A percentile compares a stretch with the other conserved stretches of the same genome.
Evolutionary conservation across 495 filamentous ascomycete genomes (phyloP).

Genomic region (Penicillium robsamsonii): DNA sequence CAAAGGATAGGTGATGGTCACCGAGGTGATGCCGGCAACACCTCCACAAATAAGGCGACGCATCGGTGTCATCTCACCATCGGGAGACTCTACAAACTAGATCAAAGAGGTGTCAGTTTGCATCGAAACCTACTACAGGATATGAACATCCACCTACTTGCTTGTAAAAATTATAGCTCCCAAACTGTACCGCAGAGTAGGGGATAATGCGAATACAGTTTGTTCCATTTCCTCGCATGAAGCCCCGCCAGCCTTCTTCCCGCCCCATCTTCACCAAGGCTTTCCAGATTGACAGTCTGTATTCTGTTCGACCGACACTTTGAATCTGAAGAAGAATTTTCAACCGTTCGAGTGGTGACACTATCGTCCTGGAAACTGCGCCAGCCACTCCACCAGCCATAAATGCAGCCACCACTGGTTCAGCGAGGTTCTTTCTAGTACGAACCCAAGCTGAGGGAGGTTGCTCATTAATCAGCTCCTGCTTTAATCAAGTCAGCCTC

Average conservation of each 20-base stretch:
- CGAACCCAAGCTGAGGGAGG: constrained; percentile 18
- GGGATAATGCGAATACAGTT: constrained; percentile 98
- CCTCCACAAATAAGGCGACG: constrained; percentile 81
- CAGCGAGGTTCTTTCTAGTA: constrained; percentile 31
- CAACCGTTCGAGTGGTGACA: constrained; percentile 89
- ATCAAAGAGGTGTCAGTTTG: neutral
- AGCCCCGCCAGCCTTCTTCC: constrained; percentile 93
- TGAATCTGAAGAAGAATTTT: constrained; percentile 98
- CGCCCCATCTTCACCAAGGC: constrained; percentile 91
- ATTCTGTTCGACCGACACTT: constrained; percentile 84
- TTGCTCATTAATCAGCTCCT: constrained; percentile 16
- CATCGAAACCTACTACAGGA: neutral
- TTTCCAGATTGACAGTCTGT: constrained; percentile 85
- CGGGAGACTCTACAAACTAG: constrained; percentile 76
- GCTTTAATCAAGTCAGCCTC: constrained; percentile 5
- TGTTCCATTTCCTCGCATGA: constrained; percentile 95
- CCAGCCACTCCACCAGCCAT: constrained; percentile 94
- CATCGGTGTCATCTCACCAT: constrained; percentile 63
- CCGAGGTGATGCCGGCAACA: constrained; percentile 89
- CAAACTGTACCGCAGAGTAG: constrained; percentile 97
- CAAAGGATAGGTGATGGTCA: constrained; percentile 76
- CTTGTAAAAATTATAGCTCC: constrained; percentile 97
- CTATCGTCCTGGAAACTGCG: constrained; percentile 94
- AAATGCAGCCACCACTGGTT: constrained; percentile 88
- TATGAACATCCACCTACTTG: constrained; percentile 54